Evolutionary conservation across 495 filamentous ascomycete genomes (phyloP).

Genomic region (Entonaema liquescens): DNA sequence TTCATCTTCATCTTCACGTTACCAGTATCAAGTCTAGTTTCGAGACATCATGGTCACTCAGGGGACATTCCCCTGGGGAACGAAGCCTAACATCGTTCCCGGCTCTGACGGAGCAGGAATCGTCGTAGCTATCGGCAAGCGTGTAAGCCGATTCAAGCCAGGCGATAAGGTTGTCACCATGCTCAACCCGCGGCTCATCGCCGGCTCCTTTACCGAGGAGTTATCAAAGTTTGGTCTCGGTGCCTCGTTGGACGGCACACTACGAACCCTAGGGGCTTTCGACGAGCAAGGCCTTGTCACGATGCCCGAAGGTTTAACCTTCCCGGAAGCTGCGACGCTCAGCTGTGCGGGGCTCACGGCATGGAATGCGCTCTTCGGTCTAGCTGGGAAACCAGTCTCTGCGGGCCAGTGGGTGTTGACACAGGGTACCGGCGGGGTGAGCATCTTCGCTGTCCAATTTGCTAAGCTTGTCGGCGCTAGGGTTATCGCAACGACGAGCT

Average conservation of each 20-base stretch:
- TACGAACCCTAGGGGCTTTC: slow-evolving; percentile 35
- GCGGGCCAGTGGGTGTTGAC: slow-evolving; percentile 45
- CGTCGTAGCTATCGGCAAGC: slow-evolving; percentile 65
- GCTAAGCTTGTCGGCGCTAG: slow-evolving; percentile 49
- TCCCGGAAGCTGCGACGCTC: slow-evolving; percentile 36
- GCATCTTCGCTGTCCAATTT: slow-evolving; percentile 48
- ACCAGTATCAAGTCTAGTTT: slow-evolving; percentile 3
- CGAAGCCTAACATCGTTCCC: slow-evolving; percentile 62
- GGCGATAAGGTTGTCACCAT: slow-evolving; percentile 52
- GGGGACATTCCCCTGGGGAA: slow-evolving; percentile 46
- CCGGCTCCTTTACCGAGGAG: slow-evolving; percentile 16
- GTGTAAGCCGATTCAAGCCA: slow-evolving; percentile 64
- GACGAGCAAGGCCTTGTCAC: slow-evolving; percentile 40
- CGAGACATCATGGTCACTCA: slow-evolving; percentile 50
- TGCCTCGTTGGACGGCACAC: slow-evolving; percentile 34
- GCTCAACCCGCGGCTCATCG: slow-evolving; percentile 33
- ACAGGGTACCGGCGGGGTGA: slow-evolving; percentile 50
- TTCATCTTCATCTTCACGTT: background rate
- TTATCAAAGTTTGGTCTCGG: slow-evolving; percentile 29
- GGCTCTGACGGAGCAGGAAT: slow-evolving; percentile 72
- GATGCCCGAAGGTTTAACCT: slow-evolving; percentile 34
- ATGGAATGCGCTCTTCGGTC: slow-evolving; percentile 52
- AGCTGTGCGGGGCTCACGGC: slow-evolving; percentile 46
- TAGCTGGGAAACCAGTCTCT: slow-evolving; percentile 12
- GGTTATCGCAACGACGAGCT: slow-evolving; percentile 55